Base-by-base conservation (phyloP, 2,329 filamentous ascomycete genomes). In the Cladophialophora chaetospira region DNA sequence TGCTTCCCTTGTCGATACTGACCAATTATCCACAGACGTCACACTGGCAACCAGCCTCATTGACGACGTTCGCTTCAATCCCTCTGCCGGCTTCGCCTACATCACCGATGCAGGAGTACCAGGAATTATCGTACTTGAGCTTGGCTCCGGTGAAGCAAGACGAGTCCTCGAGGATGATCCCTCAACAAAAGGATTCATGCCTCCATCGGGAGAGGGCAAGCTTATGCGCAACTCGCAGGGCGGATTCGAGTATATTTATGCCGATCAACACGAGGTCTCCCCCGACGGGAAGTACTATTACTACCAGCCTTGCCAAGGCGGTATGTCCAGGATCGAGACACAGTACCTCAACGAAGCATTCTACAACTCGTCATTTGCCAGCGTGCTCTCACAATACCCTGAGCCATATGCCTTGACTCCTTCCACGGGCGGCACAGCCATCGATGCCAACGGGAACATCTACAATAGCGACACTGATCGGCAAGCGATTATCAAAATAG, bases 191-290 rank as follows among this genome's bases (percentile, higher is more conserved):
- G 67, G 63, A 9, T 63, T 61, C 55, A 67, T 69, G 42, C 69
- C 69, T 4, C 61, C 67, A 17, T 70, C 68, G 3, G 69, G 65
- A 11, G 69, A 72, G 55, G 69, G 67, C 4, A 62, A 52, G 23
- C 63, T 71, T 4, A 31, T 70, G 10, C 55, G 62, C 15, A 55
- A 63, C 1, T 56, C 57, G 4, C 65, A 60, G 6, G 62, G 61
- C 5, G 63, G 9, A 63, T 66, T 46, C 15, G 36, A 56, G 8
- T 68, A 66, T 55, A 60, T 70, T 45, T 67, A 69, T 21, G 67
- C 69, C 17, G 72, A 74, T 54, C 72, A 75, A 51, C 67, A 71
- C n/a, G 73, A 75, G 61, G 71, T 74, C 4, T 73, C 70, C 0
- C 72, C 72, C 1, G 69, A 73, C 42, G 71, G 69, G 2, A 61